These are phyloP conservation scores for Sedum album DNA, from an alignment of 164 flowering plant genomes.

Conservation along the genomic window DNA sequence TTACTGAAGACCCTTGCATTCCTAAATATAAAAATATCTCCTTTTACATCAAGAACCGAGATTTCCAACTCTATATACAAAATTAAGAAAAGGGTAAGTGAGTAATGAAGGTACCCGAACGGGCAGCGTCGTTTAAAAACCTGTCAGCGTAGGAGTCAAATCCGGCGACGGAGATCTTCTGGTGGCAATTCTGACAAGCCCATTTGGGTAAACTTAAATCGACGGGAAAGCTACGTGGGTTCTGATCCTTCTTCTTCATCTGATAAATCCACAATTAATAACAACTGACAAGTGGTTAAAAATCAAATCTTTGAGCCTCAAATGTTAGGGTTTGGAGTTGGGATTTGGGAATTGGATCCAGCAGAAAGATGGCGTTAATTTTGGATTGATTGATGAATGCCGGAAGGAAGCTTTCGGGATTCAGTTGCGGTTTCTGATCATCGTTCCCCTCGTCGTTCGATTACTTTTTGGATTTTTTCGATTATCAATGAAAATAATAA, in stretches of 20 bases:
- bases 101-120: constrained; percentile 48
- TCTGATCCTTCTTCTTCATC: constrained; percentile 22
- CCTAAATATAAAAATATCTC: neutral
- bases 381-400: neutral
- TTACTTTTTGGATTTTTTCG: no score
- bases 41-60: neutral
- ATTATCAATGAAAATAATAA: no score
- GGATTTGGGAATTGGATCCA: neutral
- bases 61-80: neutral
- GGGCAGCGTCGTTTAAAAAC: constrained; percentile 55
- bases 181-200: constrained; percentile 86
- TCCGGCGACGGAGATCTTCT: constrained; percentile 66
- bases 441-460: no score
- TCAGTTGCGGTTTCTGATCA: no score
- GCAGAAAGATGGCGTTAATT: no score
- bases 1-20: constrained; percentile 47
- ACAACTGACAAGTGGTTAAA: neutral
- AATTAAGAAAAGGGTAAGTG: constrained; percentile 41
- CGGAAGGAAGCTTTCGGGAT: neutral
- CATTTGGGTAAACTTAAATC: constrained; percentile 80
- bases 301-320: neutral
- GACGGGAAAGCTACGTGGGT: constrained; percentile 39
- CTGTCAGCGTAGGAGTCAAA: constrained; percentile 58
- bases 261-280: constrained; percentile 9
- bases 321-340: neutral